Evolutionary conservation across 768 basidiomycete species (phyloP), one percentile per base, ranked within the genome.

Genomic region (Amanita exitialis): DNA sequence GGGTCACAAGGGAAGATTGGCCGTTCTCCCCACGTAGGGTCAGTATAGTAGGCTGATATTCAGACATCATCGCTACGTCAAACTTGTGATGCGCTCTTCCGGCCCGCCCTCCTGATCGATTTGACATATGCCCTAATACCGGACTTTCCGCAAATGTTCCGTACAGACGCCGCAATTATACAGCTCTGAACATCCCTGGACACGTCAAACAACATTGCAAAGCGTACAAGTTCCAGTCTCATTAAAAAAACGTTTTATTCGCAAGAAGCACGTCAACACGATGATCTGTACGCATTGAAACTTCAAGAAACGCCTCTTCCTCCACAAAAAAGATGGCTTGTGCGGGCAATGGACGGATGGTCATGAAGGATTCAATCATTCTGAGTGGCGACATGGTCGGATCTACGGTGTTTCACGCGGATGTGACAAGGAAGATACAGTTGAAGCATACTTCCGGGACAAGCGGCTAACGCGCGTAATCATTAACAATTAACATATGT

Each of bases 41-140:
- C 36, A 84, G 69, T 23, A 78, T 60, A 43, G 82, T 62, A 28
- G 81, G 80, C 39, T 67, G 64, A 60, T 76, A 77, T 57, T 73
- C 69, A 51, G 71, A 53, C 74, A 77, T 77, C 48, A 34, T 46
- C 3, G 43, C 23, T 10, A 28, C n/a, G 20, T 10, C 44, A 43
- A 27, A 43, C 5, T 20, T 15, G 12, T 25, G 42, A 41, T 20
- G 39, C 18, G 39, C 18, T 20, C 23, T 4, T 27, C 12, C 42
- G 42, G 42, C 13, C 42, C 42, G 42, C 7, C 25, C 15, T 43
- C 39, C 39, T 7, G 39, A 13, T 21, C 39, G 21, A 10, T 41
- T 21, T 3, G n/a, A 16, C n/a, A 6, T n/a, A 38, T 7, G n/a
- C 37, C 9, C n/a, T 16, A 5, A n/a, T 38, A n/a, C 16, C n/a